These are phyloP conservation scores for Mycena venus DNA, from an alignment of 768 basidiomycete species.

Conservation along the genomic window DNA sequence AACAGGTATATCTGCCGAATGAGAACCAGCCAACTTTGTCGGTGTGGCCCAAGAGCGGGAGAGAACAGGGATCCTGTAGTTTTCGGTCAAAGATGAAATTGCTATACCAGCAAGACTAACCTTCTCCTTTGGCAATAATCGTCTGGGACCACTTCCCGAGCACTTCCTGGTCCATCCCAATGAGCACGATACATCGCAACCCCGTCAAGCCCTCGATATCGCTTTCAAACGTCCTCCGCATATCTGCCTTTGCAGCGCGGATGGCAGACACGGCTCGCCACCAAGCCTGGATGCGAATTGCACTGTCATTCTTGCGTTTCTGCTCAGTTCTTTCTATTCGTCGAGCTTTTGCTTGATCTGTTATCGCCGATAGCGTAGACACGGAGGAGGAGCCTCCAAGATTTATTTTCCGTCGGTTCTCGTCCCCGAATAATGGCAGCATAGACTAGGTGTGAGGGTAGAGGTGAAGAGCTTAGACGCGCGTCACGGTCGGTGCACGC, in stretches of 20 bases:
- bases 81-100: neutral
- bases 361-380: constrained; percentile 66
- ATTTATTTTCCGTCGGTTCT: constrained; percentile 77
- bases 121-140: constrained; percentile 47
- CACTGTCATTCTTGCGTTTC: constrained; percentile 69
- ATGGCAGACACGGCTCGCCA: constrained; percentile 69
- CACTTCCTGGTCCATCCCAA: constrained; percentile 64
- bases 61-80: constrained; percentile 56
- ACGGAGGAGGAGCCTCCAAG: constrained; percentile 74
- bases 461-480: constrained; percentile 7
- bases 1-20: constrained; percentile 62
- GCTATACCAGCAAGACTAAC: constrained; percentile 29
- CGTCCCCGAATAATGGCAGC: constrained; percentile 64
- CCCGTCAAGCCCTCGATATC: constrained; percentile 69
- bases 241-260: constrained; percentile 53
- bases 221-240: constrained; percentile 64
- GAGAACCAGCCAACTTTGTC: constrained; percentile 72
- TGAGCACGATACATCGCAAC: constrained; percentile 74
- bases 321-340: constrained; percentile 69
- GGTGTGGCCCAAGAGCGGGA: constrained; percentile 51
- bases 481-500: neutral
- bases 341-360: constrained; percentile 72
- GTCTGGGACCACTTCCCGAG: constrained; percentile 62
- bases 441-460: constrained; percentile 34
- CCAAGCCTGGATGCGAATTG: constrained; percentile 75